Percentiles rank a stretch among this genome's conserved stretches.
phyloP scores from a whole-genome alignment of 2,329 filamentous ascomycete species.

The Pseudocercospora fuligena region DNA sequence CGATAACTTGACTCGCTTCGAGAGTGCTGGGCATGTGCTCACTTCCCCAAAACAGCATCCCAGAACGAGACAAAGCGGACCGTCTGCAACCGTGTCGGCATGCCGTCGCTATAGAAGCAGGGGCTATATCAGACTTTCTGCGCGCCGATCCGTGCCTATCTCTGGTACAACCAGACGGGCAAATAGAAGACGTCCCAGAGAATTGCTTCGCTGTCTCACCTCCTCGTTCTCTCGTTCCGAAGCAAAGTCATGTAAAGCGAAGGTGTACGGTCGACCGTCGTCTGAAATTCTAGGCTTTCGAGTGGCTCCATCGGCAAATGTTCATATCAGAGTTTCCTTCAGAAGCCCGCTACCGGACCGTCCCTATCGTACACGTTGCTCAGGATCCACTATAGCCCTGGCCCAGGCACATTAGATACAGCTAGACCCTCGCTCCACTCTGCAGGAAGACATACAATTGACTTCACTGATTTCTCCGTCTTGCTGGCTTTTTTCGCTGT shows the following conservation, averaged over 20 bases:
- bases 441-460: constrained; percentile 5
- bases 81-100: not conserved
- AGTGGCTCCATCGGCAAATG: not conserved
- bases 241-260: not conserved
- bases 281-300: not conserved
- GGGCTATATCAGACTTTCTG: constrained; percentile 9
- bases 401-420: constrained; percentile 2
- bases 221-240: not conserved
- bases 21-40: not conserved
- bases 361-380: constrained; percentile 9
- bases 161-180: not conserved
- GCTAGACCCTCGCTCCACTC: constrained; percentile 10
- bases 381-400: constrained; percentile 2
- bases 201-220: too few species aligned
- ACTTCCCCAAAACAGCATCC: not conserved
- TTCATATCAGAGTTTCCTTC: constrained; percentile 4
- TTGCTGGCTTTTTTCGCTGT: not conserved
- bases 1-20: not conserved
- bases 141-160: constrained; percentile 7
- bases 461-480: constrained; percentile 7
- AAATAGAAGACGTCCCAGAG: not conserved
- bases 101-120: not conserved
- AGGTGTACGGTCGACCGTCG: constrained; percentile 1
- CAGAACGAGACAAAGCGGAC: not conserved
- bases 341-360: not conserved